phyloP scores from a whole-genome alignment of 495 filamentous ascomycete species.

The Xylaria longipes region DNA sequence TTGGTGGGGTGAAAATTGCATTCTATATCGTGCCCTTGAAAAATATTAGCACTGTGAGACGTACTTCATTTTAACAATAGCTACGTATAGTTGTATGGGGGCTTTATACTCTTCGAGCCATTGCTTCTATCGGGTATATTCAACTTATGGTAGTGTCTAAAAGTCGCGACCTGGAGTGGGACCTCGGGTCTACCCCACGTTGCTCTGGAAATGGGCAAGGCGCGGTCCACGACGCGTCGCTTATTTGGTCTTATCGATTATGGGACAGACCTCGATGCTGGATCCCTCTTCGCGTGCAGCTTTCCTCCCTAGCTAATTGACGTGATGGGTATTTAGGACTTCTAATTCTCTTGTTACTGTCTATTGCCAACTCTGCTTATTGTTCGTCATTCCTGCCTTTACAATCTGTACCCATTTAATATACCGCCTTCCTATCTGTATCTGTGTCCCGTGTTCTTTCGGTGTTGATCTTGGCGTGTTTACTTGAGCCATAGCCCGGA shows the following conservation, averaged over 20 bases:
- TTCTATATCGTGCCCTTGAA: background rate
- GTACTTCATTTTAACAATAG: background rate
- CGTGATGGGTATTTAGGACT: background rate
- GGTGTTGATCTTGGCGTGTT: constrained; percentile 26
- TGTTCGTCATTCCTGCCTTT: background rate
- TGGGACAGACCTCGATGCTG: background rate
- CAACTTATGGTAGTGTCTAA: background rate
- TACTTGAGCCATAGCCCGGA: constrained; percentile 16
- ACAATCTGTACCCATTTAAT: background rate
- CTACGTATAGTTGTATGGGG: background rate
- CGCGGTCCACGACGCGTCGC: constrained; percentile 26
- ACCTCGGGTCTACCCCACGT: constrained; percentile 16
- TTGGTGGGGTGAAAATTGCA: constrained; percentile 26
- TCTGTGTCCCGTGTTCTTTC: constrained; percentile 5
- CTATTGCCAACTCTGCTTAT: background rate
- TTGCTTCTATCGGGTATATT: background rate
- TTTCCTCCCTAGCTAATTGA: background rate
- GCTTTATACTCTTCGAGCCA: too few relatives aligned
- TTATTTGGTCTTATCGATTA: constrained; percentile 26
- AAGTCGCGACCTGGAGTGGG: background rate
- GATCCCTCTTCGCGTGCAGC: constrained; percentile 12
- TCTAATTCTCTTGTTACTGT: background rate
- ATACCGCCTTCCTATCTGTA: background rate
- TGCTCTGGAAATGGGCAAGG: constrained; percentile 28
- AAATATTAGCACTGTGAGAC: constrained; percentile 7